Evolutionary conservation across 306 rosid species (phyloP).

Genomic region (Acacia melanoxylon): DNA sequence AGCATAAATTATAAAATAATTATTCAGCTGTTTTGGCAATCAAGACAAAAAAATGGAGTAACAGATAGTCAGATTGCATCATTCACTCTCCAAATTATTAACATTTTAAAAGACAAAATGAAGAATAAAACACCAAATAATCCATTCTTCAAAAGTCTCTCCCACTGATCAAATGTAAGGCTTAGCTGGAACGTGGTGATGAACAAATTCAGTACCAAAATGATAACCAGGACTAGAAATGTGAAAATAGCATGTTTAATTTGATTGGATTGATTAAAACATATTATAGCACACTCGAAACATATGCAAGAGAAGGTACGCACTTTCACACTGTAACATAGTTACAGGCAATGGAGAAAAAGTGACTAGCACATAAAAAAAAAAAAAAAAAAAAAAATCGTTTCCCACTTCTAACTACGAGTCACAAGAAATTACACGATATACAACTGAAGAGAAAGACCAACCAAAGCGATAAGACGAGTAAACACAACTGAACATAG

Average conservation of each 20-base stretch:
- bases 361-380: neutral
- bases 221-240: neutral
- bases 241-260: neutral
- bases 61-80: neutral
- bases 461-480: slow-evolving; percentile 2
- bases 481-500: neutral
- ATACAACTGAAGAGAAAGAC: neutral
- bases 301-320: neutral
- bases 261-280: no score
- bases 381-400: no score
- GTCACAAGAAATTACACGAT: neutral
- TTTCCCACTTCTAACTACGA: neutral
- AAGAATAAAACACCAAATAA: neutral
- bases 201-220: neutral
- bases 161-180: neutral
- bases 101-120: neutral
- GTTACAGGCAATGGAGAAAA: neutral
- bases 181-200: neutral
- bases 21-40: neutral
- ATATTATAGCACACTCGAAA: neutral
- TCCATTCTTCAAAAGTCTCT: neutral
- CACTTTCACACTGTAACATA: neutral
- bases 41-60: neutral
- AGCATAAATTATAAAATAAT: neutral
- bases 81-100: neutral